Conservation (phyloP, 2,329 filamentous ascomycete species). For the Botrytis squamosa region DNA sequence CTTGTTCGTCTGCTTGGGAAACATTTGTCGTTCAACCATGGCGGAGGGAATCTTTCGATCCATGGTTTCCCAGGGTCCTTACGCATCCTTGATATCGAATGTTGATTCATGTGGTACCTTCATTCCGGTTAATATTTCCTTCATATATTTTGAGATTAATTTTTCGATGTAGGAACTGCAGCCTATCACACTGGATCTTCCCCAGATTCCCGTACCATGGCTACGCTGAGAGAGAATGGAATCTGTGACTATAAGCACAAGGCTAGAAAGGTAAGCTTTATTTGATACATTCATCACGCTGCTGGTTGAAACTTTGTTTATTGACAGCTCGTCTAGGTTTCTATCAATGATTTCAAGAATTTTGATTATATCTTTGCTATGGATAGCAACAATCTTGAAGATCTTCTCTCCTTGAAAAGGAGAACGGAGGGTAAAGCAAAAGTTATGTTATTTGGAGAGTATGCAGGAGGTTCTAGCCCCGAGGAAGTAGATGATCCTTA, state of each 20-base stretch:
- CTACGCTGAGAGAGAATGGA: slow-evolving; percentile 69
- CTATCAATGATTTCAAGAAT: slow-evolving; percentile 68
- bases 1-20: slow-evolving; percentile 94
- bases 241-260: slow-evolving; percentile 75
- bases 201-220: slow-evolving; percentile 82
- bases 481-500: slow-evolving; percentile 88
- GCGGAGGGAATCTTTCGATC: slow-evolving; percentile 88
- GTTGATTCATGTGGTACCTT: slow-evolving; percentile 82
- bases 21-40: slow-evolving; percentile 95
- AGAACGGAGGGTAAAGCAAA: slow-evolving; percentile 58
- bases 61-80: slow-evolving; percentile 60
- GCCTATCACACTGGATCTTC: slow-evolving; percentile 77
- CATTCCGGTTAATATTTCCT: background rate
- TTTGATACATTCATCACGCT: background rate
- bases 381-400: slow-evolving; percentile 77
- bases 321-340: slow-evolving; percentile 45
- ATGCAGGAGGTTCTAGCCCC: slow-evolving; percentile 51
- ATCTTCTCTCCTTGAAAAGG: slow-evolving; percentile 60
- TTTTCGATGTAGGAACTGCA: slow-evolving; percentile 44
- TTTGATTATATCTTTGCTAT: slow-evolving; percentile 97
- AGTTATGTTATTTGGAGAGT: slow-evolving; percentile 83
- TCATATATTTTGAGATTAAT: background rate
- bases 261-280: slow-evolving; percentile 64
- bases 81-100: slow-evolving; percentile 57
- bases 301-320: background rate